Base-by-base conservation (phyloP, 106 monocot species). In the Dendrobium officinale region DNA sequence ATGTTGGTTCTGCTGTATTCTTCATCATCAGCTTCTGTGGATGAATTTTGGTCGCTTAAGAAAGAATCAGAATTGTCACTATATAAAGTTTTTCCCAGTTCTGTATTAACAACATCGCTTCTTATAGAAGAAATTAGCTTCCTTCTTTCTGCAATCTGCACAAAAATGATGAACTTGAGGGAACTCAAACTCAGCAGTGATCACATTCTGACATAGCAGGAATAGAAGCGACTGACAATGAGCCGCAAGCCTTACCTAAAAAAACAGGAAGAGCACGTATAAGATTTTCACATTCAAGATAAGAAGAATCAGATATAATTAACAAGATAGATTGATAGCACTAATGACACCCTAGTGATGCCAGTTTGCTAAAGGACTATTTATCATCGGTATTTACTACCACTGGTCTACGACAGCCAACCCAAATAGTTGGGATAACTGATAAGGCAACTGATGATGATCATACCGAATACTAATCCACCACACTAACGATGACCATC, bases 111-210 rank as follows among this genome's bases (percentile, higher is more conserved):
- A 80, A 43, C 48, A 66, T 72, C 82, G 26, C 80, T 67, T 79
- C 79, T 77, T 27, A 84, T 75, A 72, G 82, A 81, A 45, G 92
- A 87, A 72, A 83, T 72, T 13, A 87, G 49, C 66, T 88, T 90
- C 80, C 82, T 93, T 73, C 83, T 86, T 74, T 90, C 90, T 2
- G 83, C 81, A 58, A 90, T 90, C 92, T 93, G 90, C 77, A 79
- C 6, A 66, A 66, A 66, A 66, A 66, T 66, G 64, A 66, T 66
- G 24, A 10, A 66, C 26, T 66, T 66, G 26, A 66, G 24, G 26
- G 64, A 66, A 24, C 26, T 66, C 64, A 66, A 66, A 66, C 64
- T 66, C 64, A 24, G 64, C n/a, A 66, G 24, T 6, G 2, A 66
- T 66, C 64, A 26, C 64, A 66, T 66, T 26, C n/a, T 66, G 64